Percentiles rank a stretch among this genome's conserved stretches.
phyloP scores from a whole-genome alignment of 2,329 filamentous ascomycete species.

The Fonsecaea erecta region DNA sequence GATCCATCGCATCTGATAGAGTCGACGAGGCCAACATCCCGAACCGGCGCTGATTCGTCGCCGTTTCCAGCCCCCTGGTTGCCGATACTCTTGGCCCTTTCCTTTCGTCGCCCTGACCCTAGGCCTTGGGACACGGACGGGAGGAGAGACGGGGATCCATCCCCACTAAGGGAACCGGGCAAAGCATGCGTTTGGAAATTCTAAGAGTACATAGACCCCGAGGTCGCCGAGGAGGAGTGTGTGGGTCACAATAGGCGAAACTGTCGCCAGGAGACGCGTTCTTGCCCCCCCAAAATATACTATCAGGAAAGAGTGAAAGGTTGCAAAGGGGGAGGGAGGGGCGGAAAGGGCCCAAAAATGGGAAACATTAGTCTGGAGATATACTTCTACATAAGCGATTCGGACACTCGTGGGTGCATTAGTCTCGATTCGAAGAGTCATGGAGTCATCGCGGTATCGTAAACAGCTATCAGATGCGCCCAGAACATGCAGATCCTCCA shows the following conservation, averaged over 20 bases:
- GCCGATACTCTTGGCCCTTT: neutral
- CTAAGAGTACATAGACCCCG: constrained; percentile 19
- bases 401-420: constrained; percentile 3
- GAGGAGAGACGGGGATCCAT: too few species aligned
- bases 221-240: constrained; percentile 18
- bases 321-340: neutral
- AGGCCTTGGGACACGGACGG: neutral
- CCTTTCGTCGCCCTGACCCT: too few species aligned
- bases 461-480: constrained; percentile 1
- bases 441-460: constrained; percentile 14
- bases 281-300: too few species aligned
- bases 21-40: too few species aligned
- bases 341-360: too few species aligned
- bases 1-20: too few species aligned
- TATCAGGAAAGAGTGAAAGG: neutral
- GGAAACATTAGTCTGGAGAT: constrained; percentile 1
- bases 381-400: constrained; percentile 17
- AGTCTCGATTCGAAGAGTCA: neutral
- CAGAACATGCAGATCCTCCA: constrained; percentile 1
- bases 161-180: constrained; percentile 1
- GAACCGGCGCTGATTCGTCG: too few species aligned
- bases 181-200: neutral
- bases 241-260: constrained; percentile 1
- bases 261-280: neutral
- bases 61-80: too few species aligned